phyloP scores from a whole-genome alignment of 805 yeast species.

The Suhomyces sp. region DNA sequence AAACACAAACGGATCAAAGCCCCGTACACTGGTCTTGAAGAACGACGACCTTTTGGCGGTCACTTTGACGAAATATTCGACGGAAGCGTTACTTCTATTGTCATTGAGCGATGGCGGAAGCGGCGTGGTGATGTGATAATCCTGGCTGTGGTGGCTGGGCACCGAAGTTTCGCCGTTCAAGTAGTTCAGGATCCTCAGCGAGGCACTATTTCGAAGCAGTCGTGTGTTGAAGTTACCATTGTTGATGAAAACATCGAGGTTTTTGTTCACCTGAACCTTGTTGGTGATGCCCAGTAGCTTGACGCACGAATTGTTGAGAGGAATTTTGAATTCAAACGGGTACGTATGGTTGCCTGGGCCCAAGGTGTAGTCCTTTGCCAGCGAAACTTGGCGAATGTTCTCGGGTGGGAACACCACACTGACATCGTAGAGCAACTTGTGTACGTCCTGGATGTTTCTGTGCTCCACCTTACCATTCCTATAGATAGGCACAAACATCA shows the following conservation, averaged over 20 bases:
- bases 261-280: conserved; percentile 28
- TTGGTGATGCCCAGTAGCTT: conserved; percentile 33
- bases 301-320: conserved; percentile 41
- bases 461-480: conserved; percentile 4
- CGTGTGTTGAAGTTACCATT: conserved; percentile 27
- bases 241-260: conserved; percentile 28
- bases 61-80: conserved; percentile 57
- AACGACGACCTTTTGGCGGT: conserved; percentile 55
- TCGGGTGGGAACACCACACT: conserved; percentile 51
- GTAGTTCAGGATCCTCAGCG: neutral
- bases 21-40: conserved; percentile 45
- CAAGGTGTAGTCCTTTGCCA: conserved; percentile 43
- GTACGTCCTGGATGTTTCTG: conserved; percentile 32
- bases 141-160: conserved; percentile 1
- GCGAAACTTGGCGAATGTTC: conserved; percentile 43
- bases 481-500: conserved; percentile 27
- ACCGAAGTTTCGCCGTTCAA: neutral
- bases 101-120: conserved; percentile 36
- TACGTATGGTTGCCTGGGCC: conserved; percentile 50
- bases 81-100: conserved; percentile 32
- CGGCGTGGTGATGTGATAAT: conserved; percentile 26
- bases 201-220: neutral
- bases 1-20: conserved; percentile 49
- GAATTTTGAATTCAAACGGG: conserved; percentile 47
- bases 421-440: conserved; percentile 49